Base-by-base conservation (phyloP, 2,329 filamentous ascomycete species). In the Cladosporium velox region DNA sequence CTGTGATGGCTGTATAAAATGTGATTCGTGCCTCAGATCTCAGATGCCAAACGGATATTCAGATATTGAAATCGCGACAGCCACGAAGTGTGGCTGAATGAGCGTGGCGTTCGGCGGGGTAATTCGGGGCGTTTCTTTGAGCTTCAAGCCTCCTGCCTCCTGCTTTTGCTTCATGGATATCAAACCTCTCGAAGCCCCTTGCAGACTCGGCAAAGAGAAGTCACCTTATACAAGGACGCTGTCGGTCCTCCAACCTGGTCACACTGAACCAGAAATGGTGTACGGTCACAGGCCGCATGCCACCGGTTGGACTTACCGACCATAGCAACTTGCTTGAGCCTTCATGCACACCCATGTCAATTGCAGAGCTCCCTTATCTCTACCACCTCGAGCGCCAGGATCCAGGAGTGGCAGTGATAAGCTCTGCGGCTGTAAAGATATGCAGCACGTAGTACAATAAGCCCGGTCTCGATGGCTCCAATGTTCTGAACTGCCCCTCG, bases 361-460 rank as follows among this genome's bases (percentile, higher is more conserved):
- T 35, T 49, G 44, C 30, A 32, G 30, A 64, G 61, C 51, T 64
- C 18, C 51, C 61, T 64, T 64, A 57, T 64, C 61, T 64, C 28
- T 47, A 28, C 34, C 34, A 26, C 15, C 4, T 14, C 10, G 35
- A 32, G 18, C 8, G 32, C 34, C 47, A 54, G 47, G 47, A 57
- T 57, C 38, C 26, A 12, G 34, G 44, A 14, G 12, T 7, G n/a
- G 10, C 14, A n/a, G 8, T 24, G 61, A 64, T 64, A 64, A 64
- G 61, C 61, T 34, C 35, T 52, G 26, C 51, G 51, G 61, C 61
- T 64, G 55, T 64, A 52, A 24, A 41, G 18, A 55, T 30, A 30
- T 32, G 15, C 32, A 32, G 4, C 8, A n/a, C 10, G 30, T 34
- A 32, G 28, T 32, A n/a, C 52, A 55, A 32, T 55, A 55, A 34